A percentile compares a stretch with the other conserved stretches of the same genome.
phyloP scores from a whole-genome alignment of 192 early-diverging fungal species.

The Haplosporangium gracile region DNA sequence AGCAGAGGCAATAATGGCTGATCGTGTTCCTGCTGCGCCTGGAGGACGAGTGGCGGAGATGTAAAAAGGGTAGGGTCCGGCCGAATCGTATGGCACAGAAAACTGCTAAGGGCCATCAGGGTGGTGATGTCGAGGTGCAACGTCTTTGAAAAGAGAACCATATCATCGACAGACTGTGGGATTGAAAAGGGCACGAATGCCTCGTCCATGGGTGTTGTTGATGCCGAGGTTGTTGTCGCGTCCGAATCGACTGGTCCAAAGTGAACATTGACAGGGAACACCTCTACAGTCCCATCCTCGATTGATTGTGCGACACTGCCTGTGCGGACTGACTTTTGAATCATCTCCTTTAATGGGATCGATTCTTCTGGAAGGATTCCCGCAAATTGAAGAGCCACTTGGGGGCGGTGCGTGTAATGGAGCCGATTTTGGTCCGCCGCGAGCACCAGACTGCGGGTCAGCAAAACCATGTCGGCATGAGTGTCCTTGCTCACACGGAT shows the following conservation, averaged over 20 bases:
- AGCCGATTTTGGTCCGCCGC: conserved; percentile 52
- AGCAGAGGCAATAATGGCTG: conserved; percentile 53
- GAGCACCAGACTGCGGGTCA: conserved; percentile 38
- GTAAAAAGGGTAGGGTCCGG: conserved; percentile 42
- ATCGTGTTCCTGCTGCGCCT: conserved; percentile 57
- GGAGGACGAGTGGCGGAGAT: conserved; percentile 54
- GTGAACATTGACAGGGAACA: conserved; percentile 23
- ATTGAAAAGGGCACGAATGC: conserved; percentile 28
- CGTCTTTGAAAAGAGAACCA: conserved; percentile 46
- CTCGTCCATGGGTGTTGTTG: conserved; percentile 19
- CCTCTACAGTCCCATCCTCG: neutral
- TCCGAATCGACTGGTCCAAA: conserved; percentile 20
- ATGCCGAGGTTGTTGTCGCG: neutral
- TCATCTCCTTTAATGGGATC: conserved; percentile 35
- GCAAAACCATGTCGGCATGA: conserved; percentile 38
- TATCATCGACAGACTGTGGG: conserved; percentile 35
- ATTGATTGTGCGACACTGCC: conserved; percentile 29
- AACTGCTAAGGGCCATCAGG: conserved; percentile 59
- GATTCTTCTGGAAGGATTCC: conserved; percentile 41
- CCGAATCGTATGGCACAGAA: conserved; percentile 54
- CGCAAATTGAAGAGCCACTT: conserved; percentile 31
- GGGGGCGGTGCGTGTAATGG: conserved; percentile 34
- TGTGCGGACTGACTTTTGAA: conserved; percentile 28
- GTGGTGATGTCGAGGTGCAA: conserved; percentile 65
- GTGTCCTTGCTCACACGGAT: conserved; percentile 48